Evolutionary conservation across 495 filamentous ascomycete genomes (phyloP).

Genomic region (Trichoderma asperelloides): DNA sequence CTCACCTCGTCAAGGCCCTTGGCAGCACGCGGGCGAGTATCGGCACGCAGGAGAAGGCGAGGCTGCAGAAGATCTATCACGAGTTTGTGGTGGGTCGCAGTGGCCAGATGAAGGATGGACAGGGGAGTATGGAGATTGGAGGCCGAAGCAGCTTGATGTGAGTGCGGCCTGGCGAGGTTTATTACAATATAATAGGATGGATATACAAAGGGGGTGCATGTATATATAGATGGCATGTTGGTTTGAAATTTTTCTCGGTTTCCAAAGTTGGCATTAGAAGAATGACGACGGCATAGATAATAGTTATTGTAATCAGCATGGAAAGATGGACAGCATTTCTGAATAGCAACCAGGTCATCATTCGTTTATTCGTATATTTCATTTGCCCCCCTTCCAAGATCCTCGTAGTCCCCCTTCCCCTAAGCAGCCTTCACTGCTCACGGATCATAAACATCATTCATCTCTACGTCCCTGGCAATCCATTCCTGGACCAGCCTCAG

Average conservation of each 20-base stretch:
- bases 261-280: not conserved
- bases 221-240: no score
- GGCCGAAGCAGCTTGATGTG: conserved; percentile 91
- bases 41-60: conserved; percentile 57
- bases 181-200: no score
- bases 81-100: conserved; percentile 89
- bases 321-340: not conserved
- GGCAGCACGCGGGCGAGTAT: conserved; percentile 78
- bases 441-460: conserved; percentile 19
- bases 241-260: not conserved
- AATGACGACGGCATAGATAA: not conserved
- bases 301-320: not conserved
- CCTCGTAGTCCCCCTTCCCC: not conserved
- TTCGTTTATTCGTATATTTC: not conserved
- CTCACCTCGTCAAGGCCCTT: conserved; percentile 71
- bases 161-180: not conserved
- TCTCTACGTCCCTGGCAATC: conserved; percentile 6
- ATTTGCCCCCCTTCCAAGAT: not conserved
- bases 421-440: conserved; percentile 9
- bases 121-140: conserved; percentile 83
- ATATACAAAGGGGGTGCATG: not conserved
- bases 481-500: conserved; percentile 15
- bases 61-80: conserved; percentile 71
- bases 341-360: not conserved
- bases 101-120: conserved; percentile 88